A percentile compares a stretch with the other conserved stretches of the same genome.
phyloP scores from a whole-genome alignment of 192 early-diverging fungal species.

The Coemansia asiatica region DNA sequence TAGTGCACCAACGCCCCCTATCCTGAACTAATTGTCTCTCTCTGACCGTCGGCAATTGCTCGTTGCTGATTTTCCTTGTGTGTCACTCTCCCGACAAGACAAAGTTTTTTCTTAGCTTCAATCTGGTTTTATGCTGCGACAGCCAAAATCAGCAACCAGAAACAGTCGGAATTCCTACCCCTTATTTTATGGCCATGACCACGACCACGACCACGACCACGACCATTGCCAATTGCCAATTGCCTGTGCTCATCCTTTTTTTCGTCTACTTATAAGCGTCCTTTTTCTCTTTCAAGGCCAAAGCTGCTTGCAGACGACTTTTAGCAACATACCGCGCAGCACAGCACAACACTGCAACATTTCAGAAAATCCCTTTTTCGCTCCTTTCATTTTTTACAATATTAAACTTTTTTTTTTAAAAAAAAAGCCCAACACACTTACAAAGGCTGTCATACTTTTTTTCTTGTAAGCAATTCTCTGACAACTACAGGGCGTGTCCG shows the following conservation, averaged over 20 bases:
- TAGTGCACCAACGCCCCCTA: background rate
- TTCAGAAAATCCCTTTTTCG: background rate
- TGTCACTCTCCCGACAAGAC: background rate
- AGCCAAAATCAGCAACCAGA: slow-evolving; percentile 2
- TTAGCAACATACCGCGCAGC: background rate
- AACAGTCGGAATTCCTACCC: background rate
- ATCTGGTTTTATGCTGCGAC: background rate
- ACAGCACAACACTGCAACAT: background rate
- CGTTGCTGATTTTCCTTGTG: background rate
- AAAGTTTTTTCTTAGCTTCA: background rate
- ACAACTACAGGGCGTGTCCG: background rate
- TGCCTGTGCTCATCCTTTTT: background rate
- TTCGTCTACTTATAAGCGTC: background rate
- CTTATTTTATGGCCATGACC: background rate
- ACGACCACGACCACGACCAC: too few relatives aligned
- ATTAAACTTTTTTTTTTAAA: slow-evolving; percentile 2
- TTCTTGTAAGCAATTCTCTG: background rate
- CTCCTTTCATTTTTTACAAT: background rate
- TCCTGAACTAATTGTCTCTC: background rate
- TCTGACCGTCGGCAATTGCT: background rate
- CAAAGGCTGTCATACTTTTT: background rate
- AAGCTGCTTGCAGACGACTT: background rate
- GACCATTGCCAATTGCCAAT: too few relatives aligned
- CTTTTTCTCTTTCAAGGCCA: background rate
- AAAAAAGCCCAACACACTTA: background rate